Conservation (phyloP, 192 early-diverging fungal species). For the Podochytrium sp. region DNA sequence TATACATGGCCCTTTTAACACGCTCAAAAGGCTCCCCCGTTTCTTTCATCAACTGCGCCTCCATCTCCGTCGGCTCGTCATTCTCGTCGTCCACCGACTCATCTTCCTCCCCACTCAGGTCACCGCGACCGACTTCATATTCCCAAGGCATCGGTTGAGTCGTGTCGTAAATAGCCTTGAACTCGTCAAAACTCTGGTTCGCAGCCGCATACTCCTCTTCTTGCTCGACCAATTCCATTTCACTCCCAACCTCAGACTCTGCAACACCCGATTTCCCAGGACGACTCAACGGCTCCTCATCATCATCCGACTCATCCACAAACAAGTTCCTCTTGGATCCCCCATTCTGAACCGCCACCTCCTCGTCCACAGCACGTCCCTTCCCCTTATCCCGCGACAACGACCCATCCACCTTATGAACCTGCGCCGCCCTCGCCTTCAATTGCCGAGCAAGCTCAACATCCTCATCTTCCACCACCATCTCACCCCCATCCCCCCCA, state of each 20-base stretch:
- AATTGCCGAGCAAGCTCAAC: not conserved
- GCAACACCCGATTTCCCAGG: not conserved
- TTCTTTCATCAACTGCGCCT: conserved; percentile 2
- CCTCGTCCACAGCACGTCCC: not conserved
- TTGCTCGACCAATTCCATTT: too few relatives aligned
- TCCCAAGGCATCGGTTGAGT: not conserved
- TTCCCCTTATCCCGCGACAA: not conserved
- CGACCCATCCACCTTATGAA: not conserved
- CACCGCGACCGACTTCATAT: not conserved
- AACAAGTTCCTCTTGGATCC: not conserved
- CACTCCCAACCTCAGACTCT: not conserved
- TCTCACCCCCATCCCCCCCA: not conserved
- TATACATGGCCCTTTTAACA: not conserved
- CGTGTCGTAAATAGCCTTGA: not conserved
- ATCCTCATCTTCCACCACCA: not conserved
- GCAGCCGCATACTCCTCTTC: not conserved
- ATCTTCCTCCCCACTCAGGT: not conserved
- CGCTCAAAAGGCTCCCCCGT: not conserved
- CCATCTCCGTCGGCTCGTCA: not conserved
- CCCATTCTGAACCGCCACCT: not conserved
- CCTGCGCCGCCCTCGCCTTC: not conserved
- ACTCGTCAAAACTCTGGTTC: conserved; percentile 4
- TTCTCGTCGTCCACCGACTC: not conserved
- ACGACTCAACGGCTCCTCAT: not conserved
- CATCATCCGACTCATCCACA: not conserved